Evolutionary conservation across 1,284 basidiomycete species (phyloP), one percentile per base, ranked within the genome.

Genomic region (Cryptococcus amylolentus): DNA sequence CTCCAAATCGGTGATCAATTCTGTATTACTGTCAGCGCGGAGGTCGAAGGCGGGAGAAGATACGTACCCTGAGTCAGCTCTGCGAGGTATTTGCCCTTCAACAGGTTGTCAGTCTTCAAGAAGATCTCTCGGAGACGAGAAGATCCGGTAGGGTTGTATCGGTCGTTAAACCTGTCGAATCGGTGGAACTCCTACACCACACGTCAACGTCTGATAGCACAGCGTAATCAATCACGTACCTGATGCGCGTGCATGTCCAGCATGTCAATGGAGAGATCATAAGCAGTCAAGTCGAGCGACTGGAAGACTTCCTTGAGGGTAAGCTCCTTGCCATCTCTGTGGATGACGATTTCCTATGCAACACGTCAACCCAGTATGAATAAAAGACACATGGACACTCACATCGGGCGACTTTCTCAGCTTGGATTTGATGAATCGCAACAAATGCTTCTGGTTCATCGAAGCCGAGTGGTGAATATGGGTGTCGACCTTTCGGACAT

Each of bases 381-480:
- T 39, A 16, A 45, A 42, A 6, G 37, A 37, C 14, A 37, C 7
- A 35, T 35, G 7, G 31, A 35, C 10, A 58, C 73, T 56, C 26
- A 79, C 79, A 60, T 84, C 75, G 5, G 83, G 81, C 40, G 73
- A 74, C 41, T 78, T 78, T 72, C 80, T 82, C 76, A 84, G 79
- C 78, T 98, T 98, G 45, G 88, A 86, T 77, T 99, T 99, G 82
- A 99, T 98, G 79, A 98, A 98, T 5, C 96, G 92, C 26, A 99
- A 80, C n/a, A 98, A 80, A 79, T 99, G 96, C 78, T 99, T 99
- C 76, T 99, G 96, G 76, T 99, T 99, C 95, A 98, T 98, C 75
- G 89, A 89, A 54, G 94, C 96, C 10, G 93, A 96, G 77, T 98
- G 92, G 71, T 99, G 96, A 20, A 99, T 91, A 77, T 98, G 95